Conservation (phyloP, 2,329 filamentous ascomycete species). For the Pseudovirgaria hyperparasitica region DNA sequence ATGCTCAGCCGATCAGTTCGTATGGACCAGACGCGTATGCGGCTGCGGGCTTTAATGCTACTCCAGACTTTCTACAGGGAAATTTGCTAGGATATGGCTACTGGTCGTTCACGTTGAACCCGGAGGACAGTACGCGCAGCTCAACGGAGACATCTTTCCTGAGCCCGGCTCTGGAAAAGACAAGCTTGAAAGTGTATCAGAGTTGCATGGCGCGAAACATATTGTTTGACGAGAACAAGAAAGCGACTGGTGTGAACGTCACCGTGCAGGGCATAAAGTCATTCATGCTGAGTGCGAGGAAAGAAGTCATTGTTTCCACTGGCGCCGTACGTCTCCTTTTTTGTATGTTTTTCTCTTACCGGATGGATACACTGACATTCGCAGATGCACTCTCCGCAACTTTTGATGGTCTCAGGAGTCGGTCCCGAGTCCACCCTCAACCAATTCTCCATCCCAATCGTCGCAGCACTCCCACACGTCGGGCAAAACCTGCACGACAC, state of each 20-base stretch:
- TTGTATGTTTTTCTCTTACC: conserved; percentile 8
- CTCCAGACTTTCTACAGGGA: conserved; percentile 1
- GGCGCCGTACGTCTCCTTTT: conserved; percentile 3
- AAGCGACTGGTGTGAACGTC: conserved; percentile 6
- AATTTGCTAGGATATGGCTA: conserved; percentile 1
- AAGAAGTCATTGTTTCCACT: conserved; percentile 1
- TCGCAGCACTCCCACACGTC: conserved; percentile 2
- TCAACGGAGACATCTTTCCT: conserved; percentile 12
- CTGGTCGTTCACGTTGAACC: conserved; percentile 14
- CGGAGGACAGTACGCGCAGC: conserved; percentile 6
- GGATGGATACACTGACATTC: no score
- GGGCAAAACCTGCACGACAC: conserved; percentile 1
- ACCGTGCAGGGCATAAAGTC: conserved; percentile 1
- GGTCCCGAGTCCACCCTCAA: not conserved
- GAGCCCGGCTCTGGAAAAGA: conserved; percentile 7
- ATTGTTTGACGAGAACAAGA: conserved; percentile 13
- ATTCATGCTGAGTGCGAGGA: conserved; percentile 1
- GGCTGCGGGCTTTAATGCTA: conserved; percentile 6
- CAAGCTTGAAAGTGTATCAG: conserved; percentile 11
- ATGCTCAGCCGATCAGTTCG: conserved; percentile 6
- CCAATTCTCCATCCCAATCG: conserved; percentile 1
- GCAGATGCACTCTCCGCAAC: conserved; percentile 45
- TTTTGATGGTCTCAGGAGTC: conserved; percentile 32
- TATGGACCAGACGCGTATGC: conserved; percentile 5
- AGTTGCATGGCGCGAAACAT: conserved; percentile 15